Base-by-base conservation (phyloP, 345 rosid genomes). In the Gossypium longicalyx region DNA sequence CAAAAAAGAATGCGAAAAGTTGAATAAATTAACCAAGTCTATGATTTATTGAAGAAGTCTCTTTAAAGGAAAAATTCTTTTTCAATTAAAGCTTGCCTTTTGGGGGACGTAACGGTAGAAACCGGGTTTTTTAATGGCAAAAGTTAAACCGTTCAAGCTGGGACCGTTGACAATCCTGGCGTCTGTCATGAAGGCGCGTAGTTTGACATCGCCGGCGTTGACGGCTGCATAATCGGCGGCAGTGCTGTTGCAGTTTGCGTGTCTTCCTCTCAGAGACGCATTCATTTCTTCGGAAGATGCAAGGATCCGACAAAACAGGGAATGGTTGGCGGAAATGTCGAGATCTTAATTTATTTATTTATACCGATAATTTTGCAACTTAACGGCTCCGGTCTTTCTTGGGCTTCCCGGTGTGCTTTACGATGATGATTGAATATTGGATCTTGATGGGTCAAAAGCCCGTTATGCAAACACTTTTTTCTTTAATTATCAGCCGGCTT, bases 51-150 rank as follows among this genome's bases (percentile, higher is more conserved):
- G 38, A 27, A 69, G 1, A 51, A 19, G 2, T 27, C 16, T 16
- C 4, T 44, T 29, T 29, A 15, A 51, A 25, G 7, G 23, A 9
- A 68, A 15, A 22, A 1, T 15, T 12, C 13, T 49, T 69, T 34
- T 25, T 27, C 59, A 69, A 27, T 20, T 51, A 2, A 27, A 69
- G 15, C 19, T 22, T 78, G 88, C 97, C 92, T 88, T 87, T 77
- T 82, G 88, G 77, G 97, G 94, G 74, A 94, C 90, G 83, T 92
- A 83, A 72, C 97, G 52, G 89, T 59, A 92, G 83, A 76, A 89
- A 19, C 97, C 97, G 5, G 97, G 97, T 79, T 88, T 92, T 82
- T 94, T 97, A 20, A 88, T 84, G 70, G 89, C 83, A 52, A 95
- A 84, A 76, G 82, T 78, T 81, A 95, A 78, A 67, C 96, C 98